Conservation (phyloP, 805 yeast species). For the Yarrowia keelungensis region DNA sequence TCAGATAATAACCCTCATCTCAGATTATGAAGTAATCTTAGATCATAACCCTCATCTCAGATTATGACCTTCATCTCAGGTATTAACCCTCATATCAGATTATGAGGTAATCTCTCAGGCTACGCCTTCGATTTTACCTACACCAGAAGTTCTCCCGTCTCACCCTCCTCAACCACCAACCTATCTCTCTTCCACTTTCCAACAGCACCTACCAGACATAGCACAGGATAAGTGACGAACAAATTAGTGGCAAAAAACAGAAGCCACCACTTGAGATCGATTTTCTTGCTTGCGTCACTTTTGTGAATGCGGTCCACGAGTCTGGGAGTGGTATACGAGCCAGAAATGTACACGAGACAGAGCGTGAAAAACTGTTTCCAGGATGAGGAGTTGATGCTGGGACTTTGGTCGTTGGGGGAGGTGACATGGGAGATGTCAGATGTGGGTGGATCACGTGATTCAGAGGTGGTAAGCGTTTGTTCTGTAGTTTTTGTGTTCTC, state of each 20-base stretch:
- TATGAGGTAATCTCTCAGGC: background rate
- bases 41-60: too few relatives aligned
- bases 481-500: too few relatives aligned
- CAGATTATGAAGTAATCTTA: too few relatives aligned
- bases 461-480: too few relatives aligned
- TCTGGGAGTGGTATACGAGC: background rate
- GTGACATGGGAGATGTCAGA: too few relatives aligned
- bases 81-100: too few relatives aligned
- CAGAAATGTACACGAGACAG: background rate
- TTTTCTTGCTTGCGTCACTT: background rate
- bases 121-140: background rate
- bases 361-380: background rate
- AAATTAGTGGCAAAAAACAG: background rate
- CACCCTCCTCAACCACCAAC: background rate
- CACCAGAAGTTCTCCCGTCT: background rate
- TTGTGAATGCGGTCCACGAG: background rate
- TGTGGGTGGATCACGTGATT: too few relatives aligned
- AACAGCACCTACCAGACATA: background rate
- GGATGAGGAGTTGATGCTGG: background rate
- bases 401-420: too few relatives aligned
- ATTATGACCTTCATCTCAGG: too few relatives aligned
- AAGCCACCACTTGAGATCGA: slow-evolving; percentile 2
- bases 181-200: background rate
- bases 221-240: background rate
- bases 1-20: too few relatives aligned